Percentiles rank a stretch among this genome's conserved stretches.
Evolutionary conservation across 2,329 filamentous ascomycete genomes (phyloP).

Genomic region (Fusarium sp.): DNA sequence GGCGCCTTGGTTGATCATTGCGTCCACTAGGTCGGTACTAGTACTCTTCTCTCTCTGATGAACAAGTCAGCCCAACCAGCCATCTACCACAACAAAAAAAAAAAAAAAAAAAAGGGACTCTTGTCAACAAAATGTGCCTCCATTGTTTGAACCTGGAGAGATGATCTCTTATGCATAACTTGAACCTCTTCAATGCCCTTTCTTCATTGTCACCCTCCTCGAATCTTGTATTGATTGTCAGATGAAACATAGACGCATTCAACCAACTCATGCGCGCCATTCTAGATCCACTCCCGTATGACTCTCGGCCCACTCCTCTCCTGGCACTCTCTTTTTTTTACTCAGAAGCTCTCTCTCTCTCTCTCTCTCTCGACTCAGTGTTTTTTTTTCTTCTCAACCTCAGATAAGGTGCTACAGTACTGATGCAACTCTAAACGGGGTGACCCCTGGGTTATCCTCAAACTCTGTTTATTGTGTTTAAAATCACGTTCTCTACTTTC

Average conservation of each 20-base stretch:
- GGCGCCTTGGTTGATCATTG: slow-evolving; percentile 21
- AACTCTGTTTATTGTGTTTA: slow-evolving; percentile 22
- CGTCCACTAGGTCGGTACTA: not conserved
- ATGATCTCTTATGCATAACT: not conserved
- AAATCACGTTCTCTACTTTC: not conserved
- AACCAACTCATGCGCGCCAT: slow-evolving; percentile 22
- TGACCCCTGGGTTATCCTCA: slow-evolving; percentile 8
- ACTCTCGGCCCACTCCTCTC: not conserved
- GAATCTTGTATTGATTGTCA: slow-evolving; percentile 15
- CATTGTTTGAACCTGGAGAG: not conserved
- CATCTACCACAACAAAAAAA: not conserved
- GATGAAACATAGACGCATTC: slow-evolving; percentile 32
- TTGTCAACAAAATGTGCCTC: not conserved
- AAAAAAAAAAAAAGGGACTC: not conserved
- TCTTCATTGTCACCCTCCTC: slow-evolving; percentile 2
- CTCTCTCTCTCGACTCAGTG: not conserved
- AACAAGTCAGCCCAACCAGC: not conserved
- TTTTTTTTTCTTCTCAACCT: slow-evolving; percentile 4
- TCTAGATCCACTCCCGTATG: slow-evolving; percentile 10
- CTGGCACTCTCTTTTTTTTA: not conserved
- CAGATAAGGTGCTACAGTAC: slow-evolving; percentile 39
- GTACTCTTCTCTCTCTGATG: not conserved
- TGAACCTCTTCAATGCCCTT: not conserved
- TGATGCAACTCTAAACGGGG: slow-evolving; percentile 39
- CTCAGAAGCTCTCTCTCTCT: not conserved